Percentiles rank a stretch among this genome's conserved stretches.
phyloP scores from a whole-genome alignment of 495 filamentous ascomycete genomes.

The Bathelium albidoporum region DNA sequence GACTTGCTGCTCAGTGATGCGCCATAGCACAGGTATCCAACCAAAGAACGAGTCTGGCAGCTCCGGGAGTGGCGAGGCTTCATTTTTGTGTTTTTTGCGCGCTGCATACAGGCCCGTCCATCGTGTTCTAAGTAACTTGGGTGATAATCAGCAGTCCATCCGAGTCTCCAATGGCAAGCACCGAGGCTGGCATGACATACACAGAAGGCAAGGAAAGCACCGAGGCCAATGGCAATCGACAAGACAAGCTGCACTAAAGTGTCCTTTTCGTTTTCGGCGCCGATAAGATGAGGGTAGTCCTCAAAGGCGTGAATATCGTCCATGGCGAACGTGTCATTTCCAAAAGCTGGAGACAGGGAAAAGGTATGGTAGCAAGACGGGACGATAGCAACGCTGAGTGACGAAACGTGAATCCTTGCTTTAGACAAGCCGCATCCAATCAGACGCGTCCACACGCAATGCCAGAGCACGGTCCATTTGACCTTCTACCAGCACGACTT shows the following conservation, averaged over 20 bases:
- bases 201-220: conserved; percentile 55
- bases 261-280: conserved; percentile 39
- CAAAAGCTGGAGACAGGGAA: neutral
- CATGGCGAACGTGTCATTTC: conserved; percentile 9
- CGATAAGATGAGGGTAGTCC: conserved; percentile 14
- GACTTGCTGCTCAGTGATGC: conserved; percentile 79
- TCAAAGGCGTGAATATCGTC: conserved; percentile 23
- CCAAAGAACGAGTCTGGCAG: conserved; percentile 83
- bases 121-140: conserved; percentile 67
- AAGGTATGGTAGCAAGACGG: too few relatives aligned
- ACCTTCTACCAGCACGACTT: too few relatives aligned
- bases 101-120: conserved; percentile 92
- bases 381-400: neutral
- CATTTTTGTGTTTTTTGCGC: conserved; percentile 58
- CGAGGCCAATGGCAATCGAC: conserved; percentile 45
- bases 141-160: conserved; percentile 6
- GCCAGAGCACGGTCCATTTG: neutral
- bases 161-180: too few relatives aligned
- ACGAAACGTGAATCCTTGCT: neutral
- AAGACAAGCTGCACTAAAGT: conserved; percentile 49
- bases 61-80: conserved; percentile 64
- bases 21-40: conserved; percentile 87
- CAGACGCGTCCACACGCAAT: too few relatives aligned
- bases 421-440: too few relatives aligned
- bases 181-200: conserved; percentile 35